These are phyloP conservation scores for Quercus berberidifolia DNA, from an alignment of 306 rosid species.

Conservation along the genomic window DNA sequence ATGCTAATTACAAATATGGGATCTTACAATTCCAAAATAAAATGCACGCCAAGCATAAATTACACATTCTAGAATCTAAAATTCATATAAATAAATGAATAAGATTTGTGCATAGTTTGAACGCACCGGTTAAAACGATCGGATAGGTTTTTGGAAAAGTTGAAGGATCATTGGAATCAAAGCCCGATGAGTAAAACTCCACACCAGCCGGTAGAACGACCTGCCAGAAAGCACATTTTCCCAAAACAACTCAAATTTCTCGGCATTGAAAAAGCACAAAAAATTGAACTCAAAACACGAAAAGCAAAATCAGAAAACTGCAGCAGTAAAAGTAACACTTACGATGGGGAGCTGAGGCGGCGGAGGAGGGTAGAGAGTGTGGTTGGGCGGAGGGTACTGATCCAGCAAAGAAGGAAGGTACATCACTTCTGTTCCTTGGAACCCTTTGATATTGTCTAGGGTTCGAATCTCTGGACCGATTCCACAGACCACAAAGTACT, in stretches of 20 bases:
- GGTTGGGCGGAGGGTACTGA: slow-evolving; percentile 70
- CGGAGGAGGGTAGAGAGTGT: slow-evolving; percentile 86
- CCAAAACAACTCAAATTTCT: background rate
- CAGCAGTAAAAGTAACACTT: slow-evolving; percentile 20
- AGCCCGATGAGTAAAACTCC: slow-evolving; percentile 67
- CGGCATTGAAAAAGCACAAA: background rate
- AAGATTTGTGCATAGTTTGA: background rate
- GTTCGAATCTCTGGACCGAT: slow-evolving; percentile 96
- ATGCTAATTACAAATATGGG: background rate
- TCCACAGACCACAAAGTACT: slow-evolving; percentile 94
- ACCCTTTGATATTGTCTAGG: slow-evolving; percentile 78
- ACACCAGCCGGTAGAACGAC: slow-evolving; percentile 98
- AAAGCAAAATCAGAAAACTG: background rate
- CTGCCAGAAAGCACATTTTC: slow-evolving; percentile 23
- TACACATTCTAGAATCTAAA: background rate
- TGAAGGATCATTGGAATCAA: slow-evolving; percentile 52
- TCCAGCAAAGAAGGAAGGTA: slow-evolving; percentile 84
- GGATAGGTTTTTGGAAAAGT: slow-evolving; percentile 91
- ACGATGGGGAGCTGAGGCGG: slow-evolving; percentile 97
- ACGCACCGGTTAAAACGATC: slow-evolving; percentile 83
- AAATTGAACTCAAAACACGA: background rate
- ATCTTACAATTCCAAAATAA: background rate
- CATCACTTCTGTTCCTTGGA: slow-evolving; percentile 59
- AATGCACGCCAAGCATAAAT: background rate
- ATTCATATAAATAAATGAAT: background rate